phyloP scores from a whole-genome alignment of 257 asterid genomes.

The Schizonepeta tenuifolia region DNA sequence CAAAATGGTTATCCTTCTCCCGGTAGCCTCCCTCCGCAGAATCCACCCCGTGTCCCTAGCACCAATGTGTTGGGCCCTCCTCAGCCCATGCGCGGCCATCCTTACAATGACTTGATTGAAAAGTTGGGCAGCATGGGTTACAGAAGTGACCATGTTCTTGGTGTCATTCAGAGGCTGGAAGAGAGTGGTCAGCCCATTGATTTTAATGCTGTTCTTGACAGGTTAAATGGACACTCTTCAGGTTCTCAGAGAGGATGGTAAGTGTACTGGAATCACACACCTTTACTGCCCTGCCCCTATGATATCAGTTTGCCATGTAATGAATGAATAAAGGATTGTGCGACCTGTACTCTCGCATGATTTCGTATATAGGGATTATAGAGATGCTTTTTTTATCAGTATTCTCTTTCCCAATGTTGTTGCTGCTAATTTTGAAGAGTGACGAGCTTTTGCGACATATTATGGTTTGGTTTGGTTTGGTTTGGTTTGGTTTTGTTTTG shows the following conservation, averaged over 20 bases:
- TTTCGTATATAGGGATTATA: conserved; percentile 33
- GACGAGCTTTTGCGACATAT: not conserved
- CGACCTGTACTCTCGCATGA: conserved; percentile 24
- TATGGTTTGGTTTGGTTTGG: not conserved
- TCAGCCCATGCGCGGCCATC: conserved; percentile 62
- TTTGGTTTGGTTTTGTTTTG: no score
- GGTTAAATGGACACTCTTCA: conserved; percentile 75
- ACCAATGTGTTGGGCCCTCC: conserved; percentile 47
- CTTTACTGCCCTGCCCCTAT: not conserved
- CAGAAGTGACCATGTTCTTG: conserved; percentile 73
- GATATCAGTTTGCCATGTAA: conserved; percentile 22
- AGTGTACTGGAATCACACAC: not conserved
- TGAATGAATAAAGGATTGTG: conserved; percentile 40
- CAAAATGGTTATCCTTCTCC: conserved; percentile 81
- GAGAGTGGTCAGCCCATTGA: conserved; percentile 90
- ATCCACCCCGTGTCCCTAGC: conserved; percentile 53
- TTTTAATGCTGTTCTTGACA: conserved; percentile 75
- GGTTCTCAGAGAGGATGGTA: conserved; percentile 91
- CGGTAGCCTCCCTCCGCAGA: conserved; percentile 53
- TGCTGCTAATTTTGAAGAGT: not conserved
- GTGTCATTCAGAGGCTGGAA: conserved; percentile 81
- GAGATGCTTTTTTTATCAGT: conserved; percentile 39
- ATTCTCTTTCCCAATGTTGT: conserved; percentile 37
- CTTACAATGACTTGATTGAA: conserved; percentile 80
- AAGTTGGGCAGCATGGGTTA: conserved; percentile 88